phyloP scores from a whole-genome alignment of 2,329 filamentous ascomycete species.

The Hypoxylon rubiginosum region DNA sequence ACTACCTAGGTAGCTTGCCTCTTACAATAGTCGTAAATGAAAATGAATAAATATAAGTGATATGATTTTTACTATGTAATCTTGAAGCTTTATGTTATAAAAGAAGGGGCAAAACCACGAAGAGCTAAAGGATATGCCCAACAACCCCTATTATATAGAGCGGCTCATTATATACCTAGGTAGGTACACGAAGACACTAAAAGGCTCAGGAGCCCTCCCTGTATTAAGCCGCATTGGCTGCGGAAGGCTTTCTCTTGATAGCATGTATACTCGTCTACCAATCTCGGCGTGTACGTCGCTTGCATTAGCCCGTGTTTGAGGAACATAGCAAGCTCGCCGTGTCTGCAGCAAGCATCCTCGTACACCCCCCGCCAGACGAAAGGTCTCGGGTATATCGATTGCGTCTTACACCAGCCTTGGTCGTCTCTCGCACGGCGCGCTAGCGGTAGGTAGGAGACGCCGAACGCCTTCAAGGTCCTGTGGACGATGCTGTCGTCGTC shows the following conservation, averaged over 20 bases:
- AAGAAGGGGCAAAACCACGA: background rate
- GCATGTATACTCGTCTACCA: background rate
- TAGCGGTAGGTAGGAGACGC: background rate
- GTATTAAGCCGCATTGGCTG: background rate
- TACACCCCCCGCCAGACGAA: slow-evolving; percentile 36
- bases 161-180: no score
- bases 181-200: no score
- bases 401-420: slow-evolving; percentile 9
- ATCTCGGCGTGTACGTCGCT: background rate
- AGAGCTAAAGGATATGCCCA: background rate
- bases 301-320: slow-evolving; percentile 21
- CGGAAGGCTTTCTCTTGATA: background rate
- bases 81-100: background rate
- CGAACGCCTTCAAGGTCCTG: background rate
- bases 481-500: background rate
- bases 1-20: no score
- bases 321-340: slow-evolving; percentile 14
- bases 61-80: background rate
- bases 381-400: background rate
- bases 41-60: background rate
- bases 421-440: slow-evolving; percentile 38
- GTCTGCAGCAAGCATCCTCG: slow-evolving; percentile 44
- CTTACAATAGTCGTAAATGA: background rate
- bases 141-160: background rate
- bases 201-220: background rate